Evolutionary conservation across 805 yeast genomes (phyloP), one percentile per base, ranked within the genome.

Genomic region (Suhomyces xylopsoci): DNA sequence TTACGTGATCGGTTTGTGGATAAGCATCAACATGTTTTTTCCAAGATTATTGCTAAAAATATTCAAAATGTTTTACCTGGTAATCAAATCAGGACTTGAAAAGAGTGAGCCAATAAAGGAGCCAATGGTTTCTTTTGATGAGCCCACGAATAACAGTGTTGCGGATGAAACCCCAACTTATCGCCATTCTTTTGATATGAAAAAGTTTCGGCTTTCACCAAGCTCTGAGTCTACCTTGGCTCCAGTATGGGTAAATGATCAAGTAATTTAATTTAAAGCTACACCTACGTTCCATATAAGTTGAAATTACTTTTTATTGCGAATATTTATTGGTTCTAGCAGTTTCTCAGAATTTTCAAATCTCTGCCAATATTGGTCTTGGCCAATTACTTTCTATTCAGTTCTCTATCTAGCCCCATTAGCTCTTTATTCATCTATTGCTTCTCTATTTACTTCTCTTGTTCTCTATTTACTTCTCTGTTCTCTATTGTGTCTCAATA

Each of bases 21-120:
- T 63, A 5, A 54, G 59, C n/a, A 40, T 62, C 1, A 20, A 51
- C 14, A 48, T 64, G 9, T 63, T 64, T 40, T 7, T 66, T 10
- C 70, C 71, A 3, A 56, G 51, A 43, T 46, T 65, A 5, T 24
- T 63, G 15, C n/a, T 64, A 9, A 60, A 58, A 17, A n/a, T 48
- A 7, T 48, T 26, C 14, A 5, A 40, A 19, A 6, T 26, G 3
- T 48, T 40, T 22, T 14, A 15, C 15, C n/a, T 40, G 15, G 45
- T 41, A 2, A 8, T 48, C 20, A 3, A 15, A 10, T 36, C 43
- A 3, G 34, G 36, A 15, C 12, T 34, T 19, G 30, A 22, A 6
- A 19, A 12, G 19, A 22, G 12, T 3, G 17, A 12, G 7, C n/a
- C 32, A 10, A 12, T 5, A 28, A 28, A 12, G n/a, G 32, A 28